Percentiles rank a stretch among this genome's conserved stretches.
These are phyloP conservation scores for Euphrasia confusa DNA, from an alignment of 257 asterid species.

Conservation along the genomic window DNA sequence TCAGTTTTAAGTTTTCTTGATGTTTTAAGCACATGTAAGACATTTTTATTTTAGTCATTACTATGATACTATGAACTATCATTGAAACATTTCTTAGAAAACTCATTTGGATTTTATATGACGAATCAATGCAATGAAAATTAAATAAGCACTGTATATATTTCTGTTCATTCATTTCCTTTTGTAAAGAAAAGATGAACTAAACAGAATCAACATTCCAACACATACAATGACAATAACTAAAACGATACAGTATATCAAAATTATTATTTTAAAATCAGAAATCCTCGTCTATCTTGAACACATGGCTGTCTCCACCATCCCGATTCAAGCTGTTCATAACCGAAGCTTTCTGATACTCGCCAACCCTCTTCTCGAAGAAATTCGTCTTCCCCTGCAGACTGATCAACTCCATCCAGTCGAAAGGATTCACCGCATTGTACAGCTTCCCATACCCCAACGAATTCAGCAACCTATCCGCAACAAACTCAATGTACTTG, in stretches of 20 bases:
- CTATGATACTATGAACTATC: too few species aligned
- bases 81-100: too few species aligned
- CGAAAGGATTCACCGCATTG: conserved; percentile 55
- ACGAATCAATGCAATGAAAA: too few species aligned
- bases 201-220: neutral
- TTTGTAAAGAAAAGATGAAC: neutral
- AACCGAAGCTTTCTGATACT: conserved; percentile 84
- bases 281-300: conserved; percentile 81
- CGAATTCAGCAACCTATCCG: conserved; percentile 59
- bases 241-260: neutral
- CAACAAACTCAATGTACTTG: conserved; percentile 74
- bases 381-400: conserved; percentile 87
- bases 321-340: conserved; percentile 64
- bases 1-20: too few species aligned
- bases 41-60: too few species aligned
- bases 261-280: conserved; percentile 14
- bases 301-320: conserved; percentile 50
- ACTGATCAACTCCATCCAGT: conserved; percentile 83
- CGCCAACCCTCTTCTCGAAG: conserved; percentile 96
- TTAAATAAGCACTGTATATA: neutral
- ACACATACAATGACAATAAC: neutral
- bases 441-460: conserved; percentile 55
- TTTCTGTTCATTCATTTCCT: neutral
- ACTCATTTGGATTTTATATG: too few species aligned
- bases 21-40: too few species aligned